phyloP scores from a whole-genome alignment of 2,329 filamentous ascomycete genomes.

The Colletotrichum godetiae region DNA sequence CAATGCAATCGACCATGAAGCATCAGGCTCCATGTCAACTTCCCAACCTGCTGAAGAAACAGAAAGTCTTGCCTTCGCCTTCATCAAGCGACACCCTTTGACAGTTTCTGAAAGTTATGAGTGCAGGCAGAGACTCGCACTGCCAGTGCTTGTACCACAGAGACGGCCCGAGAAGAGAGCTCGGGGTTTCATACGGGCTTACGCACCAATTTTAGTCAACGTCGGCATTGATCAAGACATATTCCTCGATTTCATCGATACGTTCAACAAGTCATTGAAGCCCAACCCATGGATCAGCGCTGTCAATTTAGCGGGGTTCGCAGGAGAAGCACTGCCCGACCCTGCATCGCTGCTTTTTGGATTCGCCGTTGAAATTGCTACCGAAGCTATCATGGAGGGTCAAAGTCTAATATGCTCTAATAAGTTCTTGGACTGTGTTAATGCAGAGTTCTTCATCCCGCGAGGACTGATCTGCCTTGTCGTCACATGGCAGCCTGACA shows the following conservation, averaged over 20 bases:
- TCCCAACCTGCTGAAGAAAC: neutral
- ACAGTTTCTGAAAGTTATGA: accelerated
- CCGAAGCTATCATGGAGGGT: conserved; percentile 53
- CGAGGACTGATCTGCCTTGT: conserved; percentile 62
- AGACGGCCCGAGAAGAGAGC: conserved; percentile 58
- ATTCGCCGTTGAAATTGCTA: conserved; percentile 54
- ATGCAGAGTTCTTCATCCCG: conserved; percentile 67
- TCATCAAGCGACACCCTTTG: conserved; percentile 3
- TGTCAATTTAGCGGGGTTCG: conserved; percentile 53
- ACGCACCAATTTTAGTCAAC: conserved; percentile 59
- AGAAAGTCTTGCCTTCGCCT: neutral
- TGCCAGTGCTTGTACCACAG: conserved; percentile 63
- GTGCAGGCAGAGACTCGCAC: conserved; percentile 41
- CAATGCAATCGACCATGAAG: neutral
- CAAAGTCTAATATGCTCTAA: conserved; percentile 58
- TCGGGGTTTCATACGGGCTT: conserved; percentile 64
- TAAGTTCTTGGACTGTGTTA: conserved; percentile 65
- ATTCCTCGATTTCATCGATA: conserved; percentile 61
- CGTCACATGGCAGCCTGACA: conserved; percentile 62
- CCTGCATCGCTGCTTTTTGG: conserved; percentile 55
- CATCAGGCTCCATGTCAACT: accelerated
- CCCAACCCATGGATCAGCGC: conserved; percentile 49
- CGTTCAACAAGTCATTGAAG: conserved; percentile 54
- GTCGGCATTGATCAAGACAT: conserved; percentile 58
- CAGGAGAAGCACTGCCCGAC: conserved; percentile 50